phyloP scores from a whole-genome alignment of 192 early-diverging fungal species.

The Mortierella alpina region DNA sequence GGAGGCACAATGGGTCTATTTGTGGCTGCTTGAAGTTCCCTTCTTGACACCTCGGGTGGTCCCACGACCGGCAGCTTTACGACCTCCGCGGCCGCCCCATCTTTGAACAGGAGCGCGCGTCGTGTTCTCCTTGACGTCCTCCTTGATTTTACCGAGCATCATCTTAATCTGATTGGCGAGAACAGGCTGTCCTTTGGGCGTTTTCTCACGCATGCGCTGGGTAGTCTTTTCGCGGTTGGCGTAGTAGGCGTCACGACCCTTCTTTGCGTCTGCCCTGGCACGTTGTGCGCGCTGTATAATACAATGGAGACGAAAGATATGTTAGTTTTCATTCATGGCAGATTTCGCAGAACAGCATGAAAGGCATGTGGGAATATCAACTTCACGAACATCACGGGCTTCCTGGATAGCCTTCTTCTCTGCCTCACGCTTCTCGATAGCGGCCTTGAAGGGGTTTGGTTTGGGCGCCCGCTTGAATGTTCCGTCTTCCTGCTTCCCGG shows the following conservation, averaged over 20 bases:
- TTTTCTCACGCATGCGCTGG: conserved; percentile 38
- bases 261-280: conserved; percentile 42
- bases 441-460: conserved; percentile 52
- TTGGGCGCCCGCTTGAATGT: conserved; percentile 41
- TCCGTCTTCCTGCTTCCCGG: conserved; percentile 47
- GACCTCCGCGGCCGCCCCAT: conserved; percentile 45
- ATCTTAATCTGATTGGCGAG: conserved; percentile 54
- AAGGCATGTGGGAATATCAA: background rate
- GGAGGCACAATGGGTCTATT: too few relatives aligned
- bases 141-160: conserved; percentile 54
- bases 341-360: background rate
- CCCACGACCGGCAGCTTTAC: conserved; percentile 35
- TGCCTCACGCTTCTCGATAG: conserved; percentile 50
- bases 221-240: conserved; percentile 47
- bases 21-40: conserved; percentile 21
- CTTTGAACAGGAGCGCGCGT: conserved; percentile 38
- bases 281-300: conserved; percentile 30
- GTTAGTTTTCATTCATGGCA: background rate
- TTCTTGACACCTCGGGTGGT: conserved; percentile 32
- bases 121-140: conserved; percentile 47
- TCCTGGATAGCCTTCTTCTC: conserved; percentile 55
- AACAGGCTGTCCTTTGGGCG: conserved; percentile 38
- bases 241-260: conserved; percentile 53
- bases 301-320: background rate
- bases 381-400: conserved; percentile 29